Conservation (phyloP, 78 protist species). For the Planoprotostelium fungivorum region DNA sequence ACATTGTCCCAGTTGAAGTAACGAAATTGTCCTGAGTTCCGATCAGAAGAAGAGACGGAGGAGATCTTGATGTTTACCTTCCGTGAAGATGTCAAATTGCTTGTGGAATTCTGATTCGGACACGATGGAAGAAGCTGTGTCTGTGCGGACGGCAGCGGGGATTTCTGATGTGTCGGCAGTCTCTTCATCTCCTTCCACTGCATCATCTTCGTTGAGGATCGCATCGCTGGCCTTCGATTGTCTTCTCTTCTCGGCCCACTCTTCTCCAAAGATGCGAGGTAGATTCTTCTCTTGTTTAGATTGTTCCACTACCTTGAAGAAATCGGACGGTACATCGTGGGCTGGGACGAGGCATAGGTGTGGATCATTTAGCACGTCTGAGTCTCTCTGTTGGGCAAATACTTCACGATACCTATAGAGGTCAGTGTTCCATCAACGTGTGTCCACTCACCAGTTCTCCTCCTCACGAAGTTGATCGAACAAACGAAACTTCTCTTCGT, state of each 20-base stretch:
- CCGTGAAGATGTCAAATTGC: background rate
- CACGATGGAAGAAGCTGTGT: background rate
- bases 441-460: background rate
- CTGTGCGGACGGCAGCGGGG: background rate
- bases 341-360: background rate
- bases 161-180: background rate
- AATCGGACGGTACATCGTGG: background rate
- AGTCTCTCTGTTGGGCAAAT: background rate
- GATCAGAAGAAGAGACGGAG: too few species aligned
- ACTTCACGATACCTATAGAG: background rate
- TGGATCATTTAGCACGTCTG: background rate
- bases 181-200: background rate
- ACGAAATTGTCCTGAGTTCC: too few species aligned
- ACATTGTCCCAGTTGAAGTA: constrained; percentile 72
- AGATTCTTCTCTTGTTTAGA: background rate
- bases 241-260: too few species aligned
- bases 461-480: background rate
- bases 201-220: background rate
- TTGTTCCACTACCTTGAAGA: background rate
- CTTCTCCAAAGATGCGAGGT: background rate
- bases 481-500: background rate
- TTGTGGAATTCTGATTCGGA: background rate
- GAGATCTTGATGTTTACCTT: too few species aligned
- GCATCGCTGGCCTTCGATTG: background rate
- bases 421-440: background rate